Base-by-base conservation (phyloP, 2,329 filamentous ascomycete species). In the Fusarium secorum region DNA sequence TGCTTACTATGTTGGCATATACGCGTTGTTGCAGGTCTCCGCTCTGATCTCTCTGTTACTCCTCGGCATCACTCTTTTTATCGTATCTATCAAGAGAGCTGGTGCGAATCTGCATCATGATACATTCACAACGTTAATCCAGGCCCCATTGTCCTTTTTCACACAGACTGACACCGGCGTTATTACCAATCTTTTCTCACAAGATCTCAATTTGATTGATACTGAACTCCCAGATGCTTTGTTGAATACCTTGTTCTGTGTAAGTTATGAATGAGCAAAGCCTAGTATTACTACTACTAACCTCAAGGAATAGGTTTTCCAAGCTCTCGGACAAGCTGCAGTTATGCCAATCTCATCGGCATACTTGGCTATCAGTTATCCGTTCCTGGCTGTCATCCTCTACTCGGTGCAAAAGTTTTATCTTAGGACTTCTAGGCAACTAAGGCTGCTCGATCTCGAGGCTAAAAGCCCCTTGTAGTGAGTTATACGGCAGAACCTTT, bases 381-480 rank as follows among this genome's bases (percentile, higher is more conserved):
- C 88, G 0, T 76, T 86, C 6, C 72, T 89, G 2, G 64, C 83
- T n/a, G 76, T 73, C 1, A 64, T 84, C 2, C 65, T 89, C 2
- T 89, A 84, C 56, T 60, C 81, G 4, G 77, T 90, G 1, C 88
- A 90, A 67, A 85, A 81, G 52, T 83, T 88, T 52, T 90, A 91
- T 69, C 81, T 91, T 9, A 82, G 86, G 0, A 91, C 88, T 0
- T 90, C 88, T 1, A 81, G 88, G 2, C 89, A 91, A 74, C 76
- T 91, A 8, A 83, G 89, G 44, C 81, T 89, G 20, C 75, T 91
- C 11, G 88, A 91, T 51, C 82, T 91, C 1, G 89, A 91, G 75
- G 83, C 86, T 1, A 90, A 90, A 70, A 85, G 85, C 3, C 88
- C 88, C 0, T n/a, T 78, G 9, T 78, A 77, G 72, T 77, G n/a